phyloP scores from a whole-genome alignment of 805 yeast genomes.

The Starmerella gropengiesseri region DNA sequence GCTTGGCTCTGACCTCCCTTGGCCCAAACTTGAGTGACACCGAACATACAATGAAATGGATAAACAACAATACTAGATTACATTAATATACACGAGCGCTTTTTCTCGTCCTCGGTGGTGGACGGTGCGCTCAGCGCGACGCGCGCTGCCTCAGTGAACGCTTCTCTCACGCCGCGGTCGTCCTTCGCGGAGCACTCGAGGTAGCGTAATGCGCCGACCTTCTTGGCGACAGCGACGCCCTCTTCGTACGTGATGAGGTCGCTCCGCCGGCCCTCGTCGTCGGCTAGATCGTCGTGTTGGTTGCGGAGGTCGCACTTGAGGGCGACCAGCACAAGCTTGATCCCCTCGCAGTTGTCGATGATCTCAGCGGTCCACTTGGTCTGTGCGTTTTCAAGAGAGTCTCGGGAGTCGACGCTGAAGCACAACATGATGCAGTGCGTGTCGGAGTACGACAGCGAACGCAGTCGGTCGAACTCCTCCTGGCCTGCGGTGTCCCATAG shows the following conservation, averaged over 20 bases:
- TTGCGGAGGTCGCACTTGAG: slow-evolving; percentile 85
- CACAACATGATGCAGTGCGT: slow-evolving; percentile 96
- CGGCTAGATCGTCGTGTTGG: slow-evolving; percentile 40
- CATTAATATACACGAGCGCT: slow-evolving; percentile 21
- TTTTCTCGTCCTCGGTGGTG: slow-evolving; percentile 34
- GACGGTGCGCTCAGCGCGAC: slow-evolving; percentile 87
- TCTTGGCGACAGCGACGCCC: slow-evolving; percentile 84
- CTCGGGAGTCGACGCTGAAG: slow-evolving; percentile 86
- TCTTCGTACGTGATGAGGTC: slow-evolving; percentile 75
- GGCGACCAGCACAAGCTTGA: slow-evolving; percentile 84
- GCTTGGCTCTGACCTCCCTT: not conserved
- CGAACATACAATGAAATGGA: not conserved
- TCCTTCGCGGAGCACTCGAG: slow-evolving; percentile 94
- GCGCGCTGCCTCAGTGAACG: slow-evolving; percentile 96
- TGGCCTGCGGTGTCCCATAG: slow-evolving; percentile 99
- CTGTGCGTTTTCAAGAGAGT: slow-evolving; percentile 88
- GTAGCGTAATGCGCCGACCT: slow-evolving; percentile 86
- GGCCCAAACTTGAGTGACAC: not conserved
- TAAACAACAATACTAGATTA: slow-evolving; percentile 5
- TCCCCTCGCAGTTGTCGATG: slow-evolving; percentile 94
- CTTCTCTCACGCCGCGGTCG: slow-evolving; percentile 97
- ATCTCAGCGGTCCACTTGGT: slow-evolving; percentile 96
- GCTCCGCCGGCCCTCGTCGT: slow-evolving; percentile 28
- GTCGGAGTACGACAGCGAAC: slow-evolving; percentile 86
- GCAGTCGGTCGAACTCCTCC: slow-evolving; percentile 89